phyloP scores from a whole-genome alignment of 2,329 filamentous ascomycete species.

The Lachnellula arida region DNA sequence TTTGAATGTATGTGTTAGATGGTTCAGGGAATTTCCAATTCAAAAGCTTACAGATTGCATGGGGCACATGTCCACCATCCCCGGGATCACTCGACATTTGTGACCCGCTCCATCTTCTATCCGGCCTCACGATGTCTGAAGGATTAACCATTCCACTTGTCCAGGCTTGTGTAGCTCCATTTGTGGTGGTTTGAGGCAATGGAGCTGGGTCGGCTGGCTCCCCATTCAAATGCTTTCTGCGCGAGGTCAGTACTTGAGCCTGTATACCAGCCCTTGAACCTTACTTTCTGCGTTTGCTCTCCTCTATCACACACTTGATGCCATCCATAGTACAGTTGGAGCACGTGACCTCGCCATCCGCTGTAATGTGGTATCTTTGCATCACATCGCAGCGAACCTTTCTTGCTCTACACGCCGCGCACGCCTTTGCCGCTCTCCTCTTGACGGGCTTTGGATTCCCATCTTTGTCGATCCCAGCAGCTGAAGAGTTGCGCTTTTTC shows the following conservation, averaged over 20 bases:
- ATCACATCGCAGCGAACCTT: conserved; percentile 95
- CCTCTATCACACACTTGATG: conserved; percentile 47
- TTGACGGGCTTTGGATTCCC: conserved; percentile 44
- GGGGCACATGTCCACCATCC: conserved; percentile 24
- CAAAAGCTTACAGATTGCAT: conserved; percentile 29
- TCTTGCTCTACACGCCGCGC: conserved; percentile 79
- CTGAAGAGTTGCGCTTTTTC: conserved; percentile 19
- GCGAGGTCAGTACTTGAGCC: conserved; percentile 13
- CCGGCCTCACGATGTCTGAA: conserved; percentile 23
- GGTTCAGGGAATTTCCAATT: not conserved
- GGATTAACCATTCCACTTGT: conserved; percentile 24
- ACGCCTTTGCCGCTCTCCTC: conserved; percentile 84
- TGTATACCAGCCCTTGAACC: conserved; percentile 26
- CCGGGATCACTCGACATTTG: conserved; percentile 14
- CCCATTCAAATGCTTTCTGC: conserved; percentile 27
- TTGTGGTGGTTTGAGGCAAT: conserved; percentile 3
- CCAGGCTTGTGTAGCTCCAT: conserved; percentile 14
- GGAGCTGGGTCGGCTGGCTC: conserved; percentile 7
- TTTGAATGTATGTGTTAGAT: conserved; percentile 10
- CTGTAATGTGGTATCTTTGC: conserved; percentile 47
- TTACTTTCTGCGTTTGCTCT: conserved; percentile 66
- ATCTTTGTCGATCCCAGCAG: conserved; percentile 19
- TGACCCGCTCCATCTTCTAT: conserved; percentile 24
- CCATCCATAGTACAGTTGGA: conserved; percentile 38
- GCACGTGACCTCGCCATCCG: conserved; percentile 28